Base-by-base conservation (phyloP, 352 stramenopile species). In the Salisapilia sapeloensis region DNA sequence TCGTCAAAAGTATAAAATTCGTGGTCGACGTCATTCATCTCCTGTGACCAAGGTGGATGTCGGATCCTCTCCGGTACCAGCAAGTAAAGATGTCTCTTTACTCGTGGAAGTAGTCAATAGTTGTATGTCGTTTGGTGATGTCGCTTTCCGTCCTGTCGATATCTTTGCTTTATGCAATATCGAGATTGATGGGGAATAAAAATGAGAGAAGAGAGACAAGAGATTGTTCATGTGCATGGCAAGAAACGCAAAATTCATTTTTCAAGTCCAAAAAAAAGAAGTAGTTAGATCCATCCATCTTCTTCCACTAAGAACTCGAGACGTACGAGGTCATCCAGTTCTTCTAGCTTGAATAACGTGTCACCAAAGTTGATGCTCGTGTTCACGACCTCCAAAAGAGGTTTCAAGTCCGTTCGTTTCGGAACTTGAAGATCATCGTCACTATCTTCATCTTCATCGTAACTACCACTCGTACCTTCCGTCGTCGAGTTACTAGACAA, bases 261-360 rank as follows among this genome's bases (percentile, higher is more conserved):
- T 33, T 38, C 36, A 23, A 33, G 36, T 32, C 36, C 32, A 50
- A 41, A 38, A 38, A 38, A 38, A 33, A 22, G 14, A 4, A 30
- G 25, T 2, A 14, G 30, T 65, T 77, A 84, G 35, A 84, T 80
- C 69, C 69, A 84, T 20, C 69, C 69, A 45, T 84, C 69, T 43
- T 84, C 69, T 42, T 84, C 69, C 1, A 82, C 65, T 35, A 84
- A 60, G 42, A 81, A 79, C 58, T 84, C 58, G 32, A 84, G 57
- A 19, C 53, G 66, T 27, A 79, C 63, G 31, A 84, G 48, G 30
- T 84, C 61, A 25, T 59, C 55, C 8, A 84, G 41, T 29, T 81
- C 66, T 3, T 64, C 46, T 8, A 40, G 45, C 11, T 43, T 49
- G 38, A 80, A 84, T n/a, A 59, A 44, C 15, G 43, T 50, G 30